Conservation (phyloP, 2,329 filamentous ascomycete species). For the Alternaria sp. region DNA sequence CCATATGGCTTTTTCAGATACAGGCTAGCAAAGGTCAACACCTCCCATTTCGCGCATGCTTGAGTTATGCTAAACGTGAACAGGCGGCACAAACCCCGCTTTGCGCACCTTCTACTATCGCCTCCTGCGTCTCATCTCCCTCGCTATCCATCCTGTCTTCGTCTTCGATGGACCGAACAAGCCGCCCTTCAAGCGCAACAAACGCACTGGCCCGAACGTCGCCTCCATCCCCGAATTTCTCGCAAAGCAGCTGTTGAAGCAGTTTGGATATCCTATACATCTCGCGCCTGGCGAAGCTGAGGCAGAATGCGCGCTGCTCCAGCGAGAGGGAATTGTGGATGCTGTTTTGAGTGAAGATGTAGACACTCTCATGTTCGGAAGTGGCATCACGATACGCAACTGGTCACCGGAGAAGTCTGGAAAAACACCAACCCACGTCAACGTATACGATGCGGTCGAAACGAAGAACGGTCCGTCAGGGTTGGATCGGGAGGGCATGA, state of each 20-base stretch:
- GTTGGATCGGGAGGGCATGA: conserved; percentile 87
- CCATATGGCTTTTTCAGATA: conserved; percentile 96
- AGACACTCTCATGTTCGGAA: conserved; percentile 97
- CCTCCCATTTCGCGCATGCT: conserved; percentile 1
- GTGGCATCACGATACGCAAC: conserved; percentile 78
- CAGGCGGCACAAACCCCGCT: conserved; percentile 86
- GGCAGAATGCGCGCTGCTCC: conserved; percentile 90
- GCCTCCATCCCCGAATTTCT: conserved; percentile 75
- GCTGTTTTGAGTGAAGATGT: conserved; percentile 96
- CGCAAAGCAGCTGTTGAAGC: conserved; percentile 81
- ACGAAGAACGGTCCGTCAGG: conserved; percentile 65
- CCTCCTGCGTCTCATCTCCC: conserved; percentile 76
- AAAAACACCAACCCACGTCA: conserved; percentile 83
- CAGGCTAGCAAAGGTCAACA: conserved; percentile 76
- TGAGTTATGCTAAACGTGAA: conserved; percentile 20
- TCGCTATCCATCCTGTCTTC: conserved; percentile 86
- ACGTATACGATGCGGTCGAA: conserved; percentile 74
- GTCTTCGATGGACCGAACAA: conserved; percentile 90
- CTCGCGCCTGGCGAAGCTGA: conserved; percentile 94
- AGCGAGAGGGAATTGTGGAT: conserved; percentile 75
- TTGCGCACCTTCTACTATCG: conserved; percentile 93
- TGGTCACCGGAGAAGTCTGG: conserved; percentile 80
- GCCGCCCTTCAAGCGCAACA: conserved; percentile 88
- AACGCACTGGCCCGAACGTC: conserved; percentile 70
- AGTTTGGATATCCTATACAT: conserved; percentile 86